Evolutionary conservation across 352 stramenopile genomes (phyloP).

Genomic region (Peronospora tabacina): DNA sequence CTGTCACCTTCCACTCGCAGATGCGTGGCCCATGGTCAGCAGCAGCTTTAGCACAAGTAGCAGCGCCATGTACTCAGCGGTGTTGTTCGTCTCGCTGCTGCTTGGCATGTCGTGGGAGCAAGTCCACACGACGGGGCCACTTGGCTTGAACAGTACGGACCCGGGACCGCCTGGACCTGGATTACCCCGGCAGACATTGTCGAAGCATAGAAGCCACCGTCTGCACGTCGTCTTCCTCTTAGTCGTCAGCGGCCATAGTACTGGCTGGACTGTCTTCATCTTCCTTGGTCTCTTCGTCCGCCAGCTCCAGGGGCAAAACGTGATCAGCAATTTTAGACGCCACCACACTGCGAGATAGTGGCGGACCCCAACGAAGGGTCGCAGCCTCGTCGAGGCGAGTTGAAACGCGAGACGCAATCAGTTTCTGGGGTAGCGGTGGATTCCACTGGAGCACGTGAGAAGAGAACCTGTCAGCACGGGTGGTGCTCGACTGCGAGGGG

Average conservation of each 20-base stretch:
- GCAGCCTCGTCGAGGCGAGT: no score
- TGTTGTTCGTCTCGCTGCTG: slow-evolving; percentile 24
- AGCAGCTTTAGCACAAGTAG: slow-evolving; percentile 9
- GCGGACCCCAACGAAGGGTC: no score
- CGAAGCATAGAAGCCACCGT: slow-evolving; percentile 3
- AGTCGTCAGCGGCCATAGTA: background rate
- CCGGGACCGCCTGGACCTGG: slow-evolving; percentile 5
- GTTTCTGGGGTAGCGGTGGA: no score
- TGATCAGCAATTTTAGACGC: no score
- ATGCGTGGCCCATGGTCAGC: background rate
- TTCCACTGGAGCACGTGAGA: no score
- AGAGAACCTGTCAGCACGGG: no score
- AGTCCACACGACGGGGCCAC: slow-evolving; percentile 15
- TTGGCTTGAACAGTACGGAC: no score
- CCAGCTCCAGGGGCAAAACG: no score
- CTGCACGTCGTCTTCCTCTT: background rate
- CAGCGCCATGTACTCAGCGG: slow-evolving; percentile 17
- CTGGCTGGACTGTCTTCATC: no score
- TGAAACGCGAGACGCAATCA: background rate
- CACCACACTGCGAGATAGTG: no score
- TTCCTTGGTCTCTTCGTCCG: no score
- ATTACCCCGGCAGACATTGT: slow-evolving; percentile 13
- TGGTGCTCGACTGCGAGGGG: no score
- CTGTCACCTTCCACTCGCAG: slow-evolving; percentile 17
- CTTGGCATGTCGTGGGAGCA: slow-evolving; percentile 8